A percentile compares a stretch with the other conserved stretches of the same genome.
These are phyloP conservation scores for Suhomyces emberorum DNA, from an alignment of 805 yeast genomes.

Conservation along the genomic window DNA sequence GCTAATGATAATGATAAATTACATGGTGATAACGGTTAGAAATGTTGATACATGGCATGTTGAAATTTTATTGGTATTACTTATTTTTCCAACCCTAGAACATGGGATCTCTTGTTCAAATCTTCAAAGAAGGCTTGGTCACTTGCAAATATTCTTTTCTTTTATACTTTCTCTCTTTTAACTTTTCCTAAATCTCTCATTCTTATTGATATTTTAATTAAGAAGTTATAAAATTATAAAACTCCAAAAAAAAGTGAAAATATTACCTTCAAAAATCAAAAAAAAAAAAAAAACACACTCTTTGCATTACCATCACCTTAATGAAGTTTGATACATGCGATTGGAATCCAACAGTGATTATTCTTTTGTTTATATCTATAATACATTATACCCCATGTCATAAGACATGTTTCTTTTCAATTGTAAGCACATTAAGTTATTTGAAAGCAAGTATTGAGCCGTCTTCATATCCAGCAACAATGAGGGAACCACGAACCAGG, in stretches of 20 bases:
- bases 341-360: not conserved
- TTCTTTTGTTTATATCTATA: not conserved
- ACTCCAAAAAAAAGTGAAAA: not conserved
- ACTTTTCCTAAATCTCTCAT: not conserved
- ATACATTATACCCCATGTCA: not conserved
- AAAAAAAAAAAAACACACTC: too few species aligned
- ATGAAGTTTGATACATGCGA: not conserved
- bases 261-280: not conserved
- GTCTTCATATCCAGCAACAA: slow-evolving; percentile 54
- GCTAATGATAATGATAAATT: slow-evolving; percentile 2
- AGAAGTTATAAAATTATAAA: not conserved
- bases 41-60: not conserved
- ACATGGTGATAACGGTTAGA: slow-evolving; percentile 1
- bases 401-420: too few species aligned
- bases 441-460: slow-evolving; percentile 47
- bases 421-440: not conserved
- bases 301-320: too few species aligned
- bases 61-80: not conserved
- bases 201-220: slow-evolving; percentile 1
- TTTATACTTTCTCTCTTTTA: not conserved
- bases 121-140: too few species aligned
- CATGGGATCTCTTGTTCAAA: not conserved
- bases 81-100: not conserved
- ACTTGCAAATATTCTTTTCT: too few species aligned
- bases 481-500: too few species aligned